These are phyloP conservation scores for Ophiocordyceps australis DNA, from an alignment of 2,329 filamentous ascomycete genomes.

Conservation along the genomic window DNA sequence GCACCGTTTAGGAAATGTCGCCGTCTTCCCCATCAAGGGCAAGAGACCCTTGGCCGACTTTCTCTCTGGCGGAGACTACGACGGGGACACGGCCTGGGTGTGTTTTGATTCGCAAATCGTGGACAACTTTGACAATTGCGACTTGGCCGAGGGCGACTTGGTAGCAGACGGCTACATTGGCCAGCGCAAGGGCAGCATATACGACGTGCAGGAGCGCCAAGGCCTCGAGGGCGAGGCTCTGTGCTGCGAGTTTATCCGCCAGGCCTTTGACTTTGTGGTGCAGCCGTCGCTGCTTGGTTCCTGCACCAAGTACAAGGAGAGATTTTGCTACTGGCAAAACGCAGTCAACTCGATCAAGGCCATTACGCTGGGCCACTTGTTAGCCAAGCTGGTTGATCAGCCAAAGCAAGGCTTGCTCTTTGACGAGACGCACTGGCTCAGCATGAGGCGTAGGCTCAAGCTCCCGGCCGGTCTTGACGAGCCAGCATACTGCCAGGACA, in stretches of 20 bases:
- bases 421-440: too few species aligned
- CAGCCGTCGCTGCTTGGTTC: conserved; percentile 38
- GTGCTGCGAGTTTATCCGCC: conserved; percentile 25
- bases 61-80: conserved; percentile 65
- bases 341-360: conserved; percentile 25
- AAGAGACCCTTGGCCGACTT: conserved; percentile 45
- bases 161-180: too few species aligned
- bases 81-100: conserved; percentile 63
- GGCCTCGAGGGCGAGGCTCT: conserved; percentile 17
- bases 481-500: conserved; percentile 22
- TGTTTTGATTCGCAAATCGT: conserved; percentile 56
- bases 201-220: conserved; percentile 25
- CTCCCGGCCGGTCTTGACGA: conserved; percentile 9
- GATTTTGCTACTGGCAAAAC: conserved; percentile 38
- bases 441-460: too few species aligned
- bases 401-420: conserved; percentile 36
- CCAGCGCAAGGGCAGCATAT: too few species aligned
- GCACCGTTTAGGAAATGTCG: conserved; percentile 54
- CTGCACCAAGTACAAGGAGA: conserved; percentile 47
- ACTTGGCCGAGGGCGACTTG: conserved; percentile 27
- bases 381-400: conserved; percentile 37
- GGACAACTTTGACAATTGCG: conserved; percentile 44
- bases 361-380: conserved; percentile 29
- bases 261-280: conserved; percentile 40
- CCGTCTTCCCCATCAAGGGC: conserved; percentile 56